These are phyloP conservation scores for Aschersonia sp. DNA, from an alignment of 2,329 filamentous ascomycete genomes.

Conservation along the genomic window DNA sequence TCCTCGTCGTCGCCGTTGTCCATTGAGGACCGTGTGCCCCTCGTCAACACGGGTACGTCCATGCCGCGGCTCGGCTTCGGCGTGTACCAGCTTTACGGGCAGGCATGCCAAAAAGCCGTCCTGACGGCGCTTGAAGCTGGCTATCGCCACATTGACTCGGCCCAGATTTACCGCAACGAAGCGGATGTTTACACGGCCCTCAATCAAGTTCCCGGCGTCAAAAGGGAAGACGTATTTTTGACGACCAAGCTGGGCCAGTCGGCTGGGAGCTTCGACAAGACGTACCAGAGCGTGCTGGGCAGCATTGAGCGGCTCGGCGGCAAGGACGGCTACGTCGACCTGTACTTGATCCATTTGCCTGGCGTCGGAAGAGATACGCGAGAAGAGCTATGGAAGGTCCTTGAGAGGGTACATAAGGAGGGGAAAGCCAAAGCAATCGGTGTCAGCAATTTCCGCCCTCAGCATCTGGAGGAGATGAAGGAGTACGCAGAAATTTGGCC, in stretches of 20 bases:
- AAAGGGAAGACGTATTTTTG: constrained; percentile 47
- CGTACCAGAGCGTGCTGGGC: constrained; percentile 42
- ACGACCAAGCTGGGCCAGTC: constrained; percentile 52
- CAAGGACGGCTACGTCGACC: constrained; percentile 49
- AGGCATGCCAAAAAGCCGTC: constrained; percentile 42
- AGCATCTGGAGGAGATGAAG: constrained; percentile 56
- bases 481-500: constrained; percentile 50
- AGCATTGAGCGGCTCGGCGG: constrained; percentile 48
- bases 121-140: constrained; percentile 40
- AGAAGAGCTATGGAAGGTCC: constrained; percentile 49
- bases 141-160: constrained; percentile 53
- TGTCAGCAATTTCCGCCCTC: constrained; percentile 57
- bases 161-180: constrained; percentile 52
- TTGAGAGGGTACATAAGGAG: constrained; percentile 46
- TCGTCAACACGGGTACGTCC: constrained; percentile 16
- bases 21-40: constrained; percentile 6
- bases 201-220: constrained; percentile 32
- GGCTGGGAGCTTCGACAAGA: constrained; percentile 32
- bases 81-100: constrained; percentile 45
- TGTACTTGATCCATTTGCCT: constrained; percentile 57
- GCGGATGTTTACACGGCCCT: constrained; percentile 49
- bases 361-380: constrained; percentile 37
- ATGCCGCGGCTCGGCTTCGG: constrained; percentile 57
- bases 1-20: constrained; percentile 2
- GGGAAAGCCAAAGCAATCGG: constrained; percentile 52